A percentile compares a stretch with the other conserved stretches of the same genome.
Conservation (phyloP, 305 asterid genomes). For the Fraxinus angustifolia region DNA sequence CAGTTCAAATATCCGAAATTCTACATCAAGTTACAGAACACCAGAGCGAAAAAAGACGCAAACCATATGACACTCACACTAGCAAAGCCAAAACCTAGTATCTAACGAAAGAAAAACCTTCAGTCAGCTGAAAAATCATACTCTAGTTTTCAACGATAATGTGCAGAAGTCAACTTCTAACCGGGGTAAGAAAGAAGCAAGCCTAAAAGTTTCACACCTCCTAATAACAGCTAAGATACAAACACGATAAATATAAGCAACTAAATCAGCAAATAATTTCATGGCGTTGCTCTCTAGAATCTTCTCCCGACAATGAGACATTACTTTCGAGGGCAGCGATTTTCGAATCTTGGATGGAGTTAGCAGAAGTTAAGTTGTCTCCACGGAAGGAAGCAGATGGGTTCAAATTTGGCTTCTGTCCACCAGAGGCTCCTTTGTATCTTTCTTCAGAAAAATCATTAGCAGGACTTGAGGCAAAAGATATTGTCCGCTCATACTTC, state of each 20-base stretch:
- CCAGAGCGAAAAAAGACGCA: conserved; percentile 13
- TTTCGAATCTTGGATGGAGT: conserved; percentile 38
- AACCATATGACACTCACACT: conserved; percentile 1
- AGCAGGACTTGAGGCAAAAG: conserved; percentile 42
- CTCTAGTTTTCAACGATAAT: conserved; percentile 18
- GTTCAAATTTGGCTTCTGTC: conserved; percentile 38
- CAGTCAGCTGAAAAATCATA: conserved; percentile 18
- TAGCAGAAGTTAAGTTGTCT: conserved; percentile 40
- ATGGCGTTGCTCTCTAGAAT: conserved; percentile 52
- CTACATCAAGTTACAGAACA: conserved; percentile 5
- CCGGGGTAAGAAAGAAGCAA: conserved; percentile 33
- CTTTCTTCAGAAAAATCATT: conserved; percentile 45
- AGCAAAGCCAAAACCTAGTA: conserved; percentile 19
- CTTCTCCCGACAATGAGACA: conserved; percentile 41
- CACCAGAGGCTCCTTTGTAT: conserved; percentile 34
- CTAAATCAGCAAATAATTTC: conserved; percentile 38
- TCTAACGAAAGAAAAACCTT: conserved; percentile 13
- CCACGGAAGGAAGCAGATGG: conserved; percentile 51
- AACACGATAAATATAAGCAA: conserved; percentile 12
- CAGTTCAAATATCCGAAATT: not conserved
- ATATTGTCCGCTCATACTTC: conserved; percentile 51
- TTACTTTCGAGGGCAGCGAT: conserved; percentile 42
- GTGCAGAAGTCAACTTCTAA: conserved; percentile 9
- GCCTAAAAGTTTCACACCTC: conserved; percentile 32
- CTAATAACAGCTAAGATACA: conserved; percentile 26